Evolutionary conservation across 768 basidiomycete species (phyloP).

Genomic region (Tulasnella sp.): DNA sequence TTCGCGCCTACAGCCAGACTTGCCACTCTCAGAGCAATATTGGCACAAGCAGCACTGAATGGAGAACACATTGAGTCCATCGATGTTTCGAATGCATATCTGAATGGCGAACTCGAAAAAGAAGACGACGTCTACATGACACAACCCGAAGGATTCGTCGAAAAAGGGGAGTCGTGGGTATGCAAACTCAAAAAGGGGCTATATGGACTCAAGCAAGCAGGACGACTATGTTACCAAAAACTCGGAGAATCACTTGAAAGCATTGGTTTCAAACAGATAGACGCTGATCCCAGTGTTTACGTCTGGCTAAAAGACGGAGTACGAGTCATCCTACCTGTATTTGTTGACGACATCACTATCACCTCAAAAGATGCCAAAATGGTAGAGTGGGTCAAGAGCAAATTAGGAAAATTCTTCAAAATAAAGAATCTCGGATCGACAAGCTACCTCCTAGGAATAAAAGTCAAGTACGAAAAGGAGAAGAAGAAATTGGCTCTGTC

Average conservation of each 20-base stretch:
- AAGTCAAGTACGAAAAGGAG: not conserved
- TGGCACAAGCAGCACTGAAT: conserved; percentile 2
- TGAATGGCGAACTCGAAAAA: too few species aligned
- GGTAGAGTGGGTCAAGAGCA: not conserved
- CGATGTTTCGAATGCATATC: conserved; percentile 30
- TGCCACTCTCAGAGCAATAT: too few species aligned
- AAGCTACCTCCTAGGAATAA: conserved; percentile 5
- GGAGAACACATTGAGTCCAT: conserved; percentile 33
- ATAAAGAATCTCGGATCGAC: conserved; percentile 10
- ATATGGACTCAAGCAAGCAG: conserved; percentile 37
- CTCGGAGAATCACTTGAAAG: not conserved
- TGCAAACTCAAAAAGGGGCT: too few species aligned
- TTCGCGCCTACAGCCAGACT: too few species aligned
- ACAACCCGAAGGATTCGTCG: conserved; percentile 11
- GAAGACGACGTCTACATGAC: conserved; percentile 21
- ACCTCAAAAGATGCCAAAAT: not conserved
- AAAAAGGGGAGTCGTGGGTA: not conserved
- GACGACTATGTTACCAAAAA: conserved; percentile 31
- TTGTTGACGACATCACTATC: conserved; percentile 31
- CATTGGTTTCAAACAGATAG: conserved; percentile 28
- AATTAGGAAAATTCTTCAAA: not conserved
- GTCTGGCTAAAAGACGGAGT: conserved; percentile 36
- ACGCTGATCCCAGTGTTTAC: conserved; percentile 29
- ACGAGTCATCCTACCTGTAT: conserved; percentile 38
- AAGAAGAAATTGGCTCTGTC: not conserved